phyloP scores from a whole-genome alignment of 441 rosid genomes.

The Arabidopsis lyrata region DNA sequence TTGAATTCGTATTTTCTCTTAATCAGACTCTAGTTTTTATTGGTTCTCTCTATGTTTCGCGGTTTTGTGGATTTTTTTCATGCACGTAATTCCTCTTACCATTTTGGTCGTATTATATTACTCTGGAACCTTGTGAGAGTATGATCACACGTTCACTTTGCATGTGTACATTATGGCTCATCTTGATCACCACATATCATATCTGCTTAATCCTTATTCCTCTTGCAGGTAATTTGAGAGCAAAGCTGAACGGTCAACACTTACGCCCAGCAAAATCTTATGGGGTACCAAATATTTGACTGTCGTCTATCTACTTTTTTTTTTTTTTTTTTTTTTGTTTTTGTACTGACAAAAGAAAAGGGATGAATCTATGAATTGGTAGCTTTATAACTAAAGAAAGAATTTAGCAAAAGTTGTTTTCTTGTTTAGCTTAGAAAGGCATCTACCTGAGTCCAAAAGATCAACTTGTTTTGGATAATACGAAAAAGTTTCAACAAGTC shows the following conservation, averaged over 20 bases:
- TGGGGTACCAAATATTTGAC: not conserved
- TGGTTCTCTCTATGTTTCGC: conserved; percentile 7
- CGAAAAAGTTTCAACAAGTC: conserved; percentile 10
- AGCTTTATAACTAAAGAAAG: not conserved
- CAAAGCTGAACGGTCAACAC: conserved; percentile 27
- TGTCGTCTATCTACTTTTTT: not conserved
- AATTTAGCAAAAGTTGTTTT: not conserved
- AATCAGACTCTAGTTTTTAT: not conserved
- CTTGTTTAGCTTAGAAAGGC: conserved; percentile 15
- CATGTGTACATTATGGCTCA: not conserved
- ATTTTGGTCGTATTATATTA: conserved; percentile 2
- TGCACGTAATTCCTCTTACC: not conserved
- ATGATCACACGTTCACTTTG: not conserved
- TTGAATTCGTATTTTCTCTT: conserved; percentile 16
- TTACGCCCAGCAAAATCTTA: conserved; percentile 3
- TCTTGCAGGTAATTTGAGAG: conserved; percentile 43
- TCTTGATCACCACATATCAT: not conserved
- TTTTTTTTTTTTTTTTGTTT: too few relatives aligned
- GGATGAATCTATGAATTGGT: not conserved
- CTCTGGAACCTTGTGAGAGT: conserved; percentile 1
- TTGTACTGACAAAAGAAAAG: not conserved
- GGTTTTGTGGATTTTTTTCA: not conserved
- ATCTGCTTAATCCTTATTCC: conserved; percentile 20
- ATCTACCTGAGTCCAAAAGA: not conserved
- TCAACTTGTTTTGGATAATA: conserved; percentile 16